Conservation (phyloP, 331 rosid species). For the Quercus lobata region DNA sequence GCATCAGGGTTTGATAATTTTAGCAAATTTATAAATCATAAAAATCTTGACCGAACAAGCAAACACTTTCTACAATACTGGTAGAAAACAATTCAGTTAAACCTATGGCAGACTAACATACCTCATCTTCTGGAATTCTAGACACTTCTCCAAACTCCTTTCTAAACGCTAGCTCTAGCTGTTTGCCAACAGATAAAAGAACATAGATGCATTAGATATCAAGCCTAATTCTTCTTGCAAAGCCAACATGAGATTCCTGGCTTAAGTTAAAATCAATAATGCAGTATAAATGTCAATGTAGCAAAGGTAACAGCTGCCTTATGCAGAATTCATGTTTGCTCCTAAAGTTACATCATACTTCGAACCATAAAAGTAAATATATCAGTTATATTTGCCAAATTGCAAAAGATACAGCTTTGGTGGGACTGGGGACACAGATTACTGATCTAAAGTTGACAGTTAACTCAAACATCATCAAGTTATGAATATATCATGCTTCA, state of each 20-base stretch:
- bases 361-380: not conserved
- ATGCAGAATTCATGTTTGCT: not conserved
- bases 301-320: not conserved
- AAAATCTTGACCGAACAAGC: not conserved
- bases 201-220: not conserved
- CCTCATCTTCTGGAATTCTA: conserved; percentile 55
- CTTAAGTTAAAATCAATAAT: not conserved
- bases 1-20: not conserved
- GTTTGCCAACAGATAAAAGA: conserved; percentile 22
- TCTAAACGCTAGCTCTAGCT: conserved; percentile 84
- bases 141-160: conserved; percentile 58
- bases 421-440: not conserved
- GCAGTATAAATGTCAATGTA: not conserved
- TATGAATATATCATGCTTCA: not conserved
- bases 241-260: not conserved
- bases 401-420: not conserved
- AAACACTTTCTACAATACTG: not conserved
- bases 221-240: not conserved
- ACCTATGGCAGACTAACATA: conserved; percentile 28
- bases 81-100: not conserved
- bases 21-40: not conserved
- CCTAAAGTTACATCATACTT: not conserved
- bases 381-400: not conserved
- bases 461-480: not conserved
- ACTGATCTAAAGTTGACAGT: not conserved